Evolutionary conservation across 495 filamentous ascomycete genomes (phyloP), one percentile per base, ranked within the genome.

Genomic region (Aspergillus funiculosus): DNA sequence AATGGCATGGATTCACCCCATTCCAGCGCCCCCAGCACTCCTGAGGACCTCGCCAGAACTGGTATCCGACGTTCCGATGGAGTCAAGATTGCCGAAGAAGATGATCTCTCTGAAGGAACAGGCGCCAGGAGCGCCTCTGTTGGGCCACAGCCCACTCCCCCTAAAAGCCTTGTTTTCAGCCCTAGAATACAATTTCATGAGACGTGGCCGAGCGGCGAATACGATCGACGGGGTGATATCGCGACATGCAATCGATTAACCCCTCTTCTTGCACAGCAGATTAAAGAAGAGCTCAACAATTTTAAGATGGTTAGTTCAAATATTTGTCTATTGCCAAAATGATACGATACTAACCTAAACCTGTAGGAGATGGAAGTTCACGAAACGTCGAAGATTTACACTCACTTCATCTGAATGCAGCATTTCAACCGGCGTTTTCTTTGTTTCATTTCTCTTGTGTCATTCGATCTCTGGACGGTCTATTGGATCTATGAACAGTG

Each of bases 321-420:
- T 17, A 5, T 22, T 34, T 6, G n/a, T 10, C 3, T 38, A 15
- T 24, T 45, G 52, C 62, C 75, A 53, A 75, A 58, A 58, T 10
- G n/a, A n/a, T n/a, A n/a, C n/a, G n/a, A n/a, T 24, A 22, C 29
- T 48, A 24, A 48, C 46, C 5, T 13, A 19, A 8, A 15, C 32
- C 18, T 22, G 15, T 51, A 98, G 94, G 92, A 99, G 70, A 99
- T 99, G 92, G 92, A 97, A 74, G 92, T 99, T 60, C 92, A 99
- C 62, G 89, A 95, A 70, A 85, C 84, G 63, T 97, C 94, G 43
- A 97, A 97, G 68, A 86, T 95, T 54, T 95, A 97, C 75, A 99
- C 92, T 56, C 92, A 99, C 78, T 99, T 97, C 78, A 95, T 99
- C 73, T 99, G 56, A 71, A 53, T 46, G 52, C 50, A 59, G 60